A percentile compares a stretch with the other conserved stretches of the same genome.
Conservation (phyloP, 345 rosid species). For the Citrus inodora region DNA sequence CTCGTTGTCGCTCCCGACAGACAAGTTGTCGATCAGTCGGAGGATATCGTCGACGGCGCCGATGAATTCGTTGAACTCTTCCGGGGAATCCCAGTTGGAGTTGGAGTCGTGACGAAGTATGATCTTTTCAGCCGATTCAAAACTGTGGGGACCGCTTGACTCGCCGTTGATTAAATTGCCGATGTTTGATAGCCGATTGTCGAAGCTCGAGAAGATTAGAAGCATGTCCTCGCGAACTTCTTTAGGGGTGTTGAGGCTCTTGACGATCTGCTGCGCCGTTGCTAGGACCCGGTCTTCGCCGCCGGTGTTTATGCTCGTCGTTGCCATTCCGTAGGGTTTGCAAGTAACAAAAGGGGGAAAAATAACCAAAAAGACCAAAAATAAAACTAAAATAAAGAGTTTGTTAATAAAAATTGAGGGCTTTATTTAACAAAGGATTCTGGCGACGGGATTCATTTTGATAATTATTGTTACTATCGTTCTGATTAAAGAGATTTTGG, state of each 20-base stretch:
- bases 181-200: constrained; percentile 87
- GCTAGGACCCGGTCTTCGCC: constrained; percentile 95
- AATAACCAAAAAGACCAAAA: not conserved
- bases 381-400: not conserved
- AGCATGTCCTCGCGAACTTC: constrained; percentile 96
- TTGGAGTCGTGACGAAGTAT: constrained; percentile 59
- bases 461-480: not conserved
- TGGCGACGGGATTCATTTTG: not conserved
- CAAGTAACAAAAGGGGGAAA: not conserved
- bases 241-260: constrained; percentile 84
- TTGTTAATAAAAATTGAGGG: not conserved
- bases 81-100: constrained; percentile 58
- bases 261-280: constrained; percentile 95
- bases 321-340: constrained; percentile 27
- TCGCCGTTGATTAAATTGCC: constrained; percentile 57
- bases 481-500: not conserved
- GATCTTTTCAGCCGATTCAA: constrained; percentile 68
- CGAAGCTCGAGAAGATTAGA: constrained; percentile 87
- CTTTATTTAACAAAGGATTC: not conserved
- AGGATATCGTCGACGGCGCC: constrained; percentile 79
- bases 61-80: constrained; percentile 59
- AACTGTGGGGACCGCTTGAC: constrained; percentile 28
- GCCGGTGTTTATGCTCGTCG: constrained; percentile 31
- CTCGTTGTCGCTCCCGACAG: constrained; percentile 44
- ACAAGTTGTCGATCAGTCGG: constrained; percentile 44